Evolutionary conservation across 306 rosid species (phyloP), one percentile per base, ranked within the genome.

Genomic region (Acacia melanoxylon): DNA sequence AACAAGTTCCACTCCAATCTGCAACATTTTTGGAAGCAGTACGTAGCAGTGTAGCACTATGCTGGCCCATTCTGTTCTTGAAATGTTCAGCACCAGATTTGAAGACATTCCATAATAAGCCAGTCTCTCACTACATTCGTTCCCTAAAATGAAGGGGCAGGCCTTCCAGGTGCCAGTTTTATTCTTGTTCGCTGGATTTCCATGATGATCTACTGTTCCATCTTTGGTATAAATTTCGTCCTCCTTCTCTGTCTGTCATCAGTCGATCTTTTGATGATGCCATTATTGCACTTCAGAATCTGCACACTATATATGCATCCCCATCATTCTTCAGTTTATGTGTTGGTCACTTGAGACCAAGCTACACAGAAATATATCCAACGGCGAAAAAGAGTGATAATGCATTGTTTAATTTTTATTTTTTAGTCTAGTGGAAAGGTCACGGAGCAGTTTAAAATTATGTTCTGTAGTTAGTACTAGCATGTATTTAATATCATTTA

Each of bases 141-240:
- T 91, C 74, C 97, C 97, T 79, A 93, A 80, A 77, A 93, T 93
- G 82, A 82, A 93, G 48, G 94, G 97, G 72, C 98, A 93, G 40
- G 98, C 97, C 78, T 68, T 91, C 98, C 98, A 93, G 69, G 93
- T 90, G 83, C 98, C 98, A 33, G 98, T 93, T 83, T 72, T 13
- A 3, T 33, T 86, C 68, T 81, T 93, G 69, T 87, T 87, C 29
- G 98, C 97, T 19, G 93, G 93, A 75, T 91, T 88, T 78, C 94
- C 94, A 14, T 1, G 78, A 80, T 56, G 70, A 80, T 93, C 94
- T 1, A 90, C 78, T 0, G 98, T 93, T 67, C 98, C 97, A 81
- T 93, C 98, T 80, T 89, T 89, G 8, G 97, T 89, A 83, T 85
- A 85, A 71, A 75, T 22, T 24, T 24, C 35, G 2, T 25, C 87